Base-by-base conservation (phyloP, 129 eudicot species). In the Tanacetum coccineum region DNA sequence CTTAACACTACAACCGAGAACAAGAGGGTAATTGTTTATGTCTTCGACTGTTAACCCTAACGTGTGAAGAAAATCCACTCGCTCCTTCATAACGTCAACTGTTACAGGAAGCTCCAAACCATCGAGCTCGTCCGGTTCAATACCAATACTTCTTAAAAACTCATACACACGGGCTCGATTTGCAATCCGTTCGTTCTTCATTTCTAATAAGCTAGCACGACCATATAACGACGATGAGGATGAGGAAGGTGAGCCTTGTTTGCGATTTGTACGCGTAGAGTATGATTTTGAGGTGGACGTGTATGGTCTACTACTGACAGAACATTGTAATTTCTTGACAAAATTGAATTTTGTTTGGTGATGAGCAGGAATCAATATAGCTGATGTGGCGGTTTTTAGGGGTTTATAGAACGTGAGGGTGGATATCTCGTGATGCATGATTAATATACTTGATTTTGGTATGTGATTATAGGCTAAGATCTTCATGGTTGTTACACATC, bases 1-100 rank as follows among this genome's bases (percentile, higher is more conserved):
- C 87, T 89, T 94, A 56, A 94, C 99, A 66, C 99, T 94, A 75
- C 99, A 94, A 13, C 99, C 97, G 42, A 94, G 99, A 74, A 94
- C 97, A 71, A 89, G 95, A 56, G 99, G 99, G 66, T 90, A 90
- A 48, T 74, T 83, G 67, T 91, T 91, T 49, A 93, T 93, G 69
- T 93, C 96, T 64, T 93, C 93, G 25, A 89, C 68, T n/a, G 96
- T 84, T 39, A 89, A 87, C 48, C 95, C 99, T 50, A 93, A 47
- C 8, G 78, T 93, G 82, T 89, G 96, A 65, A 93, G 96, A 68
- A 93, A 93, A 59, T 93, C 95, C 4, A 93, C 86, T 15, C 99
- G 90, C 39, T 93, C 99, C 70, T 70, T 81, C 99, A 93, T 93
- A 61, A 93, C 96, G 28, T 93, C 99, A 56, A 77, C 96, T 10